These are phyloP conservation scores for Heterobasidion occidentale DNA, from an alignment of 1,284 basidiomycete genomes.

Conservation along the genomic window DNA sequence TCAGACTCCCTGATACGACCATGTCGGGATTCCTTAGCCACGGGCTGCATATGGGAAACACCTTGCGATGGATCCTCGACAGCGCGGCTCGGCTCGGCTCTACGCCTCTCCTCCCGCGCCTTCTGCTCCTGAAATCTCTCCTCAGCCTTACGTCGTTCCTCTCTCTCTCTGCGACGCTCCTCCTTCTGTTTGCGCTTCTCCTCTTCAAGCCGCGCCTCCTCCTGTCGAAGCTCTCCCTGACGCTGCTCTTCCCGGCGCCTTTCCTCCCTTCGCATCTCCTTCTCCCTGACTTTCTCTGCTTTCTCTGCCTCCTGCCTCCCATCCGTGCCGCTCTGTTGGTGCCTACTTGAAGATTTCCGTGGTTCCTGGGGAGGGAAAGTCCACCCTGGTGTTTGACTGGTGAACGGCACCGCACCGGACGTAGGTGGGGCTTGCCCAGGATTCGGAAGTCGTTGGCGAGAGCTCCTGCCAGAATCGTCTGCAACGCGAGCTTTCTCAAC, in stretches of 20 bases:
- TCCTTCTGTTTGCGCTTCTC: slow-evolving; percentile 10
- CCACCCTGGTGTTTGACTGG: slow-evolving; percentile 3
- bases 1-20: slow-evolving; percentile 13
- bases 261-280: not conserved
- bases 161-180: slow-evolving; percentile 7
- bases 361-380: slow-evolving; percentile 1
- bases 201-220: slow-evolving; percentile 7
- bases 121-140: not conserved
- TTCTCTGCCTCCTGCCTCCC: not conserved
- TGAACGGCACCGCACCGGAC: not conserved
- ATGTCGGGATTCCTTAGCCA: slow-evolving; percentile 7
- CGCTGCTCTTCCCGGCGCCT: slow-evolving; percentile 1
- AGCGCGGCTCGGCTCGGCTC: not conserved
- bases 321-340: slow-evolving; percentile 3
- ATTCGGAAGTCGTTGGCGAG: slow-evolving; percentile 8
- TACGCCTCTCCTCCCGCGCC: not conserved
- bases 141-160: slow-evolving; percentile 6
- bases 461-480: slow-evolving; percentile 8
- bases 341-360: not conserved
- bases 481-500: slow-evolving; percentile 5
- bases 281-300: slow-evolving; percentile 3
- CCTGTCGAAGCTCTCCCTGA: slow-evolving; percentile 4
- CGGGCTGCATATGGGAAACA: not conserved
- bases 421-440: not conserved
- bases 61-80: not conserved